Evolutionary conservation across 306 rosid species (phyloP).

Genomic region (Comarum palustre): DNA sequence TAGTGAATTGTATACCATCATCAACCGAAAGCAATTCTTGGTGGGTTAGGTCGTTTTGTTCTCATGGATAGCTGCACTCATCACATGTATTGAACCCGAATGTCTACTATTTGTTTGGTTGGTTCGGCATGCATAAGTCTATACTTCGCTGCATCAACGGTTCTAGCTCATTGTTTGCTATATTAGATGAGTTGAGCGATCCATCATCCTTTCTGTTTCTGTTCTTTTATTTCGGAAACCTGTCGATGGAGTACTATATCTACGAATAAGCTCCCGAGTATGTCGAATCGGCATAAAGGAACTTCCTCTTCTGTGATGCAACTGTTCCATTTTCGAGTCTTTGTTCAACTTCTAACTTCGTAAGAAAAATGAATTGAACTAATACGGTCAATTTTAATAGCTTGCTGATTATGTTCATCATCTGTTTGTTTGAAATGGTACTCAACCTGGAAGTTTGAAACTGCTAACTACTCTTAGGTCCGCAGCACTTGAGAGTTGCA

Average conservation of each 20-base stretch:
- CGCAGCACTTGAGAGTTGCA: not conserved
- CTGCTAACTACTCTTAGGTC: too few relatives aligned
- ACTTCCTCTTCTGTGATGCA: not conserved
- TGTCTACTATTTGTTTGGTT: not conserved
- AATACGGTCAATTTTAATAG: too few relatives aligned
- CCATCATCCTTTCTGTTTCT: not conserved
- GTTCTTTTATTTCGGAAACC: not conserved
- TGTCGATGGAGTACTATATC: not conserved
- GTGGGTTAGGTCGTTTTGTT: not conserved
- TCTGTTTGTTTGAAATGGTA: not conserved
- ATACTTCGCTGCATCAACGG: not conserved
- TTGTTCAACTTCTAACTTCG: not conserved
- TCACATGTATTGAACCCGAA: not conserved
- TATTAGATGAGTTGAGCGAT: not conserved
- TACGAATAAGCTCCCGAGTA: not conserved
- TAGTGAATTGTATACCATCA: not conserved
- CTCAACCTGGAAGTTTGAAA: not conserved
- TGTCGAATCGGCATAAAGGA: not conserved
- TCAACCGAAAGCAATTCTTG: not conserved
- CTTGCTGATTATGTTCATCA: not conserved
- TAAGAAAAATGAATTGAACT: not conserved
- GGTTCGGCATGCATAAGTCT: not conserved
- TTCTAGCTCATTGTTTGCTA: not conserved
- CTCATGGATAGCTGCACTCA: constrained; percentile 1
- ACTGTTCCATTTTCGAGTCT: not conserved